phyloP scores from a whole-genome alignment of 2,329 filamentous ascomycete genomes.

The Elsinoe arachidis region DNA sequence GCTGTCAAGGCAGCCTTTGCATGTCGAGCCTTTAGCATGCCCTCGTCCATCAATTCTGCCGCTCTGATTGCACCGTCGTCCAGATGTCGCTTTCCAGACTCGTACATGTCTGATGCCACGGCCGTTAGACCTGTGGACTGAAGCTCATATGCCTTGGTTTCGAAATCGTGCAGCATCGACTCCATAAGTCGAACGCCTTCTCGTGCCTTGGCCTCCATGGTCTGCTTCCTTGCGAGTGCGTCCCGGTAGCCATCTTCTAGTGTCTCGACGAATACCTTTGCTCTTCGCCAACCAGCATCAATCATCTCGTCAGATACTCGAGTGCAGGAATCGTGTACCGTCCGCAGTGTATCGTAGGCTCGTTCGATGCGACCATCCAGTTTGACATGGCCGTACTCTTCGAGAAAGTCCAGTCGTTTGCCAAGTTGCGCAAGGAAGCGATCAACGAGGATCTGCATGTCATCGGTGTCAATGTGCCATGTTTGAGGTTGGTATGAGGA shows the following conservation, averaged over 20 bases:
- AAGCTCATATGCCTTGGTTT: slow-evolving; percentile 70
- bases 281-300: slow-evolving; percentile 72
- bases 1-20: slow-evolving; percentile 41
- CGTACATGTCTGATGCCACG: slow-evolving; percentile 63
- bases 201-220: slow-evolving; percentile 82
- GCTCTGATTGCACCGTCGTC: slow-evolving; percentile 71
- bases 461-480: slow-evolving; percentile 39
- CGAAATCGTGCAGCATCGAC: slow-evolving; percentile 74
- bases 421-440: slow-evolving; percentile 79
- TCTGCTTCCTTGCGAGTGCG: slow-evolving; percentile 73
- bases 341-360: slow-evolving; percentile 76
- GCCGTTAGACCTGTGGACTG: slow-evolving; percentile 67
- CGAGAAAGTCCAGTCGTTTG: slow-evolving; percentile 75
- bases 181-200: slow-evolving; percentile 83
- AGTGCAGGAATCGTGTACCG: slow-evolving; percentile 79
- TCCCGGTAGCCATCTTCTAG: slow-evolving; percentile 82
- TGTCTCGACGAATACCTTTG: slow-evolving; percentile 86
- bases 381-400: slow-evolving; percentile 75
- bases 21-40: slow-evolving; percentile 70
- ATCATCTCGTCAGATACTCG: slow-evolving; percentile 85
- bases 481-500: slow-evolving; percentile 38
- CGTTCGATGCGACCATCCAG: slow-evolving; percentile 76
- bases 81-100: slow-evolving; percentile 68
- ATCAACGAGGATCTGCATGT: slow-evolving; percentile 51
- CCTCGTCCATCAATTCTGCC: slow-evolving; percentile 67